These are phyloP conservation scores for Coemansia sp. DNA, from an alignment of 192 early-diverging fungal species.

Conservation along the genomic window DNA sequence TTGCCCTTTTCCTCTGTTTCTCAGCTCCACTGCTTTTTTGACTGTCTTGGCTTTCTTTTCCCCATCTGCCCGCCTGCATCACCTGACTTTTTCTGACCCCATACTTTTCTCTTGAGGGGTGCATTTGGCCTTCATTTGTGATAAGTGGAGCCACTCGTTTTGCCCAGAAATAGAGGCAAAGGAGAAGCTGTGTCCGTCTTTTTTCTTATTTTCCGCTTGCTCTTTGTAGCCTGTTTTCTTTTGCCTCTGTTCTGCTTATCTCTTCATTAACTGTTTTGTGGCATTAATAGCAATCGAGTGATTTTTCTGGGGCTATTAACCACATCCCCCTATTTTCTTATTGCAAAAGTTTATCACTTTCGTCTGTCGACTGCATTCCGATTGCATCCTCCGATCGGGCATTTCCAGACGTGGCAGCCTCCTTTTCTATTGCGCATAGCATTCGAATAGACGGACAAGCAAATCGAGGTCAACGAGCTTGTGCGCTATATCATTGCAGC, in stretches of 20 bases:
- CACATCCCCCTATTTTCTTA: too few species aligned
- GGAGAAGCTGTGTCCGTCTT: neutral
- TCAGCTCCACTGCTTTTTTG: neutral
- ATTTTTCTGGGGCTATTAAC: too few species aligned
- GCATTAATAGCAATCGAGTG: too few species aligned
- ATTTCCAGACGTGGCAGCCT: too few species aligned
- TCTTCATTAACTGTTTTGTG: neutral
- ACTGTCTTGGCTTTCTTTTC: neutral
- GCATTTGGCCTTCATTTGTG: neutral
- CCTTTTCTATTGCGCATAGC: too few species aligned
- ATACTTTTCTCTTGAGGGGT: neutral
- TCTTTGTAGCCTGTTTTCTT: neutral
- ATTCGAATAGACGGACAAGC: too few species aligned
- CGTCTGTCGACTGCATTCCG: too few species aligned
- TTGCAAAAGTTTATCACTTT: too few species aligned
- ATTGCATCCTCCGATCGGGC: too few species aligned
- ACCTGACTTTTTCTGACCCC: constrained; percentile 8
- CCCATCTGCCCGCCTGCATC: neutral
- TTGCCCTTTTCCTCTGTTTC: neutral
- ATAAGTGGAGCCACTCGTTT: neutral
- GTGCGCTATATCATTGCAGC: too few species aligned
- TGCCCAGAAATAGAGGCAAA: neutral
- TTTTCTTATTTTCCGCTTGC: neutral
- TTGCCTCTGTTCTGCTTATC: neutral
- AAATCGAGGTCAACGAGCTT: too few species aligned